Base-by-base conservation (phyloP, 371 early-diverging fungal species). In the Mucor irregularis region DNA sequence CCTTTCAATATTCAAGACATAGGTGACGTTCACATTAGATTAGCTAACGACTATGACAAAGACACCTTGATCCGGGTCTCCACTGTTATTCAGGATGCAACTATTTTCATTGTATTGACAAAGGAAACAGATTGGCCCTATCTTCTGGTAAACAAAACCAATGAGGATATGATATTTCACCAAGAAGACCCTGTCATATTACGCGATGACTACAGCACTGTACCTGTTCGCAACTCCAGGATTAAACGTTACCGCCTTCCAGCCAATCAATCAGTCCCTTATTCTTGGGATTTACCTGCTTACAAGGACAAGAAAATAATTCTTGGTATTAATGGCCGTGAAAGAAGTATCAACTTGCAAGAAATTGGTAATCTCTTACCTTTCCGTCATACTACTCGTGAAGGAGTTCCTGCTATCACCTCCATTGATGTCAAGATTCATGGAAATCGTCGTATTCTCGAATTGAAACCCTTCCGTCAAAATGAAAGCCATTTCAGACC, bases 251-350 rank as follows among this genome's bases (percentile, higher is more conserved):
- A 92, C 65, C 62, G 64, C 14, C 66, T 94, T 39, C 74, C 82
- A 19, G 72, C 89, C 0, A 84, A 85, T 10, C 75, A 84, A 58
- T 69, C 87, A 1, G 73, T 88, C 55, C 80, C 86, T n/a, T 99
- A 96, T 56, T 89, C 98, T 1, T 97, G 97, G 96, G 99, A 99
- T 60, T 72, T 85, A 54, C 99, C 98, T 16, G 86, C 91, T 8
- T 69, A 83, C 4, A 73, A 78, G 21, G 80, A 85, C n/a, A 96
- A 94, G 62, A 71, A 81, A 8, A 66, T 96, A 34, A 86, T 89
- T 14, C 46, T 96, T 22, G 75, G 71, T 24, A 86, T 91, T 5
- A 83, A 86, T 52, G 92, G 89, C 8, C 67, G 76, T 6, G 88
- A 91, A 49, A 78, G 95, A 28, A 80, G 85, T 10, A 83, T 96